These are phyloP conservation scores for Pezicula carpinea DNA, from an alignment of 2,329 filamentous ascomycete genomes.

Conservation along the genomic window DNA sequence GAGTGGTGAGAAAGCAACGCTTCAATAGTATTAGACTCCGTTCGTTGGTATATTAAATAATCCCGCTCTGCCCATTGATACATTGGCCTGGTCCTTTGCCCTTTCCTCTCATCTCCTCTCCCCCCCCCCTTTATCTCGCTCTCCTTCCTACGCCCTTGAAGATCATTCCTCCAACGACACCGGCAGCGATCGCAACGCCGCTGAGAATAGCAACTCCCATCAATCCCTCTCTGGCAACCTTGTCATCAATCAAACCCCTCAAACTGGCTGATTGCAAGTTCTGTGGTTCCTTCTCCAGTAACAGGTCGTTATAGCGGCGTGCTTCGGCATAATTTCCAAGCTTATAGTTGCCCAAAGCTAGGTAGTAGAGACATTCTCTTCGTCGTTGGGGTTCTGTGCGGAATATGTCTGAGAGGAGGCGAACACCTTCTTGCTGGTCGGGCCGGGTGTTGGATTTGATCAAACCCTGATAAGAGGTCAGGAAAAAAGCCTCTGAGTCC, in stretches of 20 bases:
- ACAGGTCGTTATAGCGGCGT: conserved; percentile 85
- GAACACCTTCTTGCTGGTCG: conserved; percentile 93
- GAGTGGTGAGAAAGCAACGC: background rate
- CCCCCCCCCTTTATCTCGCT: conserved; percentile 16
- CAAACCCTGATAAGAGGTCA: conserved; percentile 59
- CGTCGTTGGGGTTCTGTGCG: conserved; percentile 86
- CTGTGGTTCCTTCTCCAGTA: conserved; percentile 84
- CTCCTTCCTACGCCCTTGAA: conserved; percentile 68
- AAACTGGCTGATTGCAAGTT: conserved; percentile 90
- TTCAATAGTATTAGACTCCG: conserved; percentile 6
- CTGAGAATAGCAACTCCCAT: conserved; percentile 94
- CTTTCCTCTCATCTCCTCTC: background rate
- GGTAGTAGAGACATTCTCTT: conserved; percentile 96
- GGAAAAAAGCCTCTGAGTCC: background rate
- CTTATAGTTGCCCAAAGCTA: conserved; percentile 96
- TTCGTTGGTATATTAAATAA: conserved; percentile 21
- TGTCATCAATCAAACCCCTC: conserved; percentile 86
- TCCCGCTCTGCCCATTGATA: conserved; percentile 6
- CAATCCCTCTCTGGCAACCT: conserved; percentile 89
- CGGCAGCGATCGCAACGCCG: conserved; percentile 85
- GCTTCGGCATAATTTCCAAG: conserved; percentile 96
- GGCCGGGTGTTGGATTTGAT: conserved; percentile 83
- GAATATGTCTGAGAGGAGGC: conserved; percentile 94
- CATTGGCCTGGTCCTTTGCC: conserved; percentile 4
- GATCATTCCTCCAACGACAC: conserved; percentile 85